Evolutionary conservation across 768 basidiomycete species (phyloP).

Genomic region (Leucocoprinus leucothites): DNA sequence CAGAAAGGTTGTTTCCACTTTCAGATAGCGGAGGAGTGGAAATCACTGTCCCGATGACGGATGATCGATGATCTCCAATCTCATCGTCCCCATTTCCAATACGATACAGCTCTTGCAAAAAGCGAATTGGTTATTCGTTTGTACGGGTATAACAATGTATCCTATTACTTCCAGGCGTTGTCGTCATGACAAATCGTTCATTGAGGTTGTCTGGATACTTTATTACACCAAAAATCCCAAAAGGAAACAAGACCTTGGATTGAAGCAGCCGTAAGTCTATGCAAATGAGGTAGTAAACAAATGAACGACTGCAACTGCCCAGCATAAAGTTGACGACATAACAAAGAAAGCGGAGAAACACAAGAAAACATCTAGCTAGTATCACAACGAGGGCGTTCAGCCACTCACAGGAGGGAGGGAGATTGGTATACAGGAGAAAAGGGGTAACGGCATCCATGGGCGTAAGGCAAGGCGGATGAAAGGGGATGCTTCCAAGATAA

Average conservation of each 20-base stretch:
- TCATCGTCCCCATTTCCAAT: too few relatives aligned
- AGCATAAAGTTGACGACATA: too few relatives aligned
- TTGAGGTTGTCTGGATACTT: too few relatives aligned
- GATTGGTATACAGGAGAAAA: constrained; percentile 10
- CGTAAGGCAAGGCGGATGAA: neutral
- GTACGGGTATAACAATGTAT: too few relatives aligned
- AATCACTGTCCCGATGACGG: neutral
- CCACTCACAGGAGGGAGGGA: neutral
- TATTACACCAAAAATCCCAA: constrained; percentile 8
- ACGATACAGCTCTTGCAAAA: too few relatives aligned
- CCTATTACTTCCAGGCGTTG: too few relatives aligned
- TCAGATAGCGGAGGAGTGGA: neutral
- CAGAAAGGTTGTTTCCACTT: constrained; percentile 1
- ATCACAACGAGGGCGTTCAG: constrained; percentile 1
- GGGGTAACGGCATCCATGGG: constrained; percentile 1
- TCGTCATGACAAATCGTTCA: too few relatives aligned
- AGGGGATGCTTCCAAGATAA: constrained; percentile 10
- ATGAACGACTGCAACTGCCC: neutral
- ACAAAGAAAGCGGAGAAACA: neutral
- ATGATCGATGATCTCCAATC: too few relatives aligned
- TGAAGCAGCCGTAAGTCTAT: neutral
- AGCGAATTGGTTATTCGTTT: neutral
- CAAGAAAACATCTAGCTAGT: constrained; percentile 5
- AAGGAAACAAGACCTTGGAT: neutral
- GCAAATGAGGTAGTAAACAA: neutral